These are phyloP conservation scores for Friedmanniomyces endolithicus DNA, from an alignment of 495 filamentous ascomycete genomes.

Conservation along the genomic window DNA sequence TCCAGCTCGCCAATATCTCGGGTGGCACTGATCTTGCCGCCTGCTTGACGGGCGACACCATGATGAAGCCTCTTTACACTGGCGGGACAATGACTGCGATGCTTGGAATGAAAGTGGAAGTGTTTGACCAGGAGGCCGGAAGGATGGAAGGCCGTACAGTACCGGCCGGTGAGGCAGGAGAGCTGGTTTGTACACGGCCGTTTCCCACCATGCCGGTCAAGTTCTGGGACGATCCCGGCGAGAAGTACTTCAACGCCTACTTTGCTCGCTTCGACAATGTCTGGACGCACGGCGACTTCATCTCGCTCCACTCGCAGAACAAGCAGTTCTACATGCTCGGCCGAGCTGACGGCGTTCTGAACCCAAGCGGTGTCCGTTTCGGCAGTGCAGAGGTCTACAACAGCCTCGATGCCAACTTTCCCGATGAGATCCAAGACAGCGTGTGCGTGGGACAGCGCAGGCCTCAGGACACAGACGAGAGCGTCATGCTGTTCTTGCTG, in stretches of 20 bases:
- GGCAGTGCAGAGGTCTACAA: slow-evolving; percentile 72
- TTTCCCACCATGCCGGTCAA: slow-evolving; percentile 65
- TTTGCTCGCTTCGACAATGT: slow-evolving; percentile 60
- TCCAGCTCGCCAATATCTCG: slow-evolving; percentile 59
- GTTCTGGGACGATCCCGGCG: slow-evolving; percentile 53
- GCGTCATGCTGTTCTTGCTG: slow-evolving; percentile 60
- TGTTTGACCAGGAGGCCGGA: slow-evolving; percentile 49
- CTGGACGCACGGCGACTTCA: slow-evolving; percentile 75
- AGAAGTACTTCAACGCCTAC: slow-evolving; percentile 56
- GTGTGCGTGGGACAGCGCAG: slow-evolving; percentile 66
- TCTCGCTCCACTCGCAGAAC: slow-evolving; percentile 55
- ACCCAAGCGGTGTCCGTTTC: slow-evolving; percentile 77
- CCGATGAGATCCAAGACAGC: slow-evolving; percentile 47
- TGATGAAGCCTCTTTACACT: slow-evolving; percentile 55
- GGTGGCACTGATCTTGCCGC: slow-evolving; percentile 70
- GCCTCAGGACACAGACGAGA: slow-evolving; percentile 56
- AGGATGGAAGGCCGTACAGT: slow-evolving; percentile 42
- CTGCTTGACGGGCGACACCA: slow-evolving; percentile 56
- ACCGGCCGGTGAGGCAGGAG: slow-evolving; percentile 54
- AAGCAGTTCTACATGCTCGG: slow-evolving; percentile 57
- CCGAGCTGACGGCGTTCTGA: slow-evolving; percentile 80
- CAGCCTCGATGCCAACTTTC: slow-evolving; percentile 56
- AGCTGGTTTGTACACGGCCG: slow-evolving; percentile 49
- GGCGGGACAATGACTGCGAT: slow-evolving; percentile 55
- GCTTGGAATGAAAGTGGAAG: slow-evolving; percentile 52